phyloP scores from a whole-genome alignment of 1,139 yeast genomes.

The Williopsis jadinii region DNA sequence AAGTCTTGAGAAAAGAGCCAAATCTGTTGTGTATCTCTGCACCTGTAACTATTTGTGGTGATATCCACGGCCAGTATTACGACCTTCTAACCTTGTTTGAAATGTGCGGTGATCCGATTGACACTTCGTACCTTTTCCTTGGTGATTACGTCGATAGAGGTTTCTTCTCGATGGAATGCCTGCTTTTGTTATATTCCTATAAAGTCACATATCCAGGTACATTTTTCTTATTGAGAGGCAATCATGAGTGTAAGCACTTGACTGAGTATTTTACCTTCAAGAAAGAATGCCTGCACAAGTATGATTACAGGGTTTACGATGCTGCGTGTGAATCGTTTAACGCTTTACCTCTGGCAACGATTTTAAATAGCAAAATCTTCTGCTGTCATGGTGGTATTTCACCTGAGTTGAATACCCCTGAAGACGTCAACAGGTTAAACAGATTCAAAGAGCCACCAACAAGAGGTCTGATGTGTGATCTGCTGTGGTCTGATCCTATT shows the following conservation, averaged over 20 bases:
- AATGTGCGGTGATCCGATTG: constrained; percentile 85
- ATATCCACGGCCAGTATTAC: constrained; percentile 90
- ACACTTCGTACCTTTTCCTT: constrained; percentile 71
- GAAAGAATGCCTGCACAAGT: constrained; percentile 85
- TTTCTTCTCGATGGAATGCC: constrained; percentile 82
- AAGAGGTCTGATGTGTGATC: constrained; percentile 88
- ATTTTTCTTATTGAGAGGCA: constrained; percentile 84
- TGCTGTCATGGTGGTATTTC: constrained; percentile 98
- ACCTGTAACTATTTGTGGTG: constrained; percentile 92
- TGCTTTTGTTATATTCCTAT: constrained; percentile 71
- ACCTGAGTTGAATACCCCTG: constrained; percentile 68
- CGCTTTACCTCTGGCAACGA: constrained; percentile 85
- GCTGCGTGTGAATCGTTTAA: constrained; percentile 77
- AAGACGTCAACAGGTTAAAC: constrained; percentile 63
- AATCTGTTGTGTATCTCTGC: constrained; percentile 79
- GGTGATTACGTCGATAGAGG: constrained; percentile 98
- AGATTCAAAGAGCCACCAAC: constrained; percentile 93
- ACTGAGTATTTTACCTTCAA: constrained; percentile 93
- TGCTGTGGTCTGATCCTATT: constrained; percentile 93
- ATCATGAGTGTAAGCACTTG: constrained; percentile 91
- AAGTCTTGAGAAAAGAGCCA: constrained; percentile 63
- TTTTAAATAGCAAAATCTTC: constrained; percentile 90
- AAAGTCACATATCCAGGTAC: constrained; percentile 73
- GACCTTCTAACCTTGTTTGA: constrained; percentile 89
- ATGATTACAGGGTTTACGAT: constrained; percentile 60